Base-by-base conservation (phyloP, 1,284 basidiomycete genomes). In the Microbotryum violaceum region DNA sequence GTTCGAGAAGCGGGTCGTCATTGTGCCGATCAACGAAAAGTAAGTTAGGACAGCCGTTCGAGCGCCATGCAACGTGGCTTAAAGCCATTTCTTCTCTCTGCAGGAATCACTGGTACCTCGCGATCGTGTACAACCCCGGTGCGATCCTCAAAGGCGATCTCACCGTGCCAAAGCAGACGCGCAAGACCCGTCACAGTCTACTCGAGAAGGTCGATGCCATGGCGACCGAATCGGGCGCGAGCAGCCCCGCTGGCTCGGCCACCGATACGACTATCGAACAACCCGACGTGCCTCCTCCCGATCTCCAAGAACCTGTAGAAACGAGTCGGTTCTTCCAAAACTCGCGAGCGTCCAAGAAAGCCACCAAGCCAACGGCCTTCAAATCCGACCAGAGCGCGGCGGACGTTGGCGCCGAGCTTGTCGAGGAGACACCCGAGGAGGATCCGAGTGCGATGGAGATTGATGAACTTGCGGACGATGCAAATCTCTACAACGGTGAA, bases 21-120 rank as follows among this genome's bases (percentile, higher is more conserved):
- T 99, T 49, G 82, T 99, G 3, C 96, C 96, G 1, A 96, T 99
- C 77, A 97, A 98, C 72, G 96, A 98, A 75, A 81, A 92, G 88
- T 93, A 74, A 60, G 84, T 75, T 14, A 18, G 14, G 6, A 18
- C 37, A 16, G 18, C 6, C 12, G 14, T 42, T 18, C 16, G 16
- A 42, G 31, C 31, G 8, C 31, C 31, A 9, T 42, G 42, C 21
- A 61, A 3, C 31, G 14, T 48, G 12, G n/a, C n/a, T 25, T 49
- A 8, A 16, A 21, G 6, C 18, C 21, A 18, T 12, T 5, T 3
- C 16, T 42, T 31, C 14, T 29, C 45, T 46, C 49, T 47, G 21
- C 67, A 94, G 91, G 70, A 78, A 91, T 51, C 96, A 99, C 77
- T 98, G 96, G 96, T 98, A 96, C 75, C 82, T 98, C 25, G 93